A percentile compares a stretch with the other conserved stretches of the same genome.
Evolutionary conservation across 495 filamentous ascomycete species (phyloP).

Genomic region (Margaritispora aquatica): DNA sequence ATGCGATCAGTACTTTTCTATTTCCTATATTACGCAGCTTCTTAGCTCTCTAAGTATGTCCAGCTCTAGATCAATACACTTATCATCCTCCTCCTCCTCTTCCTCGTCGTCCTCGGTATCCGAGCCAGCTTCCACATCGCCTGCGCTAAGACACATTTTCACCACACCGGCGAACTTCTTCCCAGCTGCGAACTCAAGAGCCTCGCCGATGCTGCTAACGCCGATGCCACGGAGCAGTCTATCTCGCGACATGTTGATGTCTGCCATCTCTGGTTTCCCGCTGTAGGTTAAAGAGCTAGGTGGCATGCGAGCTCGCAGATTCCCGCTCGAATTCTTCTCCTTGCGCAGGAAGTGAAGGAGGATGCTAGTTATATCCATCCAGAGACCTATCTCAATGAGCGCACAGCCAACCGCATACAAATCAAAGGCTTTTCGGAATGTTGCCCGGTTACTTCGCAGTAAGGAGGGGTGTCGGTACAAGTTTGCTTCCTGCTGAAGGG

Average conservation of each 20-base stretch:
- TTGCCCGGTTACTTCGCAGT: background rate
- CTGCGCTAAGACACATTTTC: background rate
- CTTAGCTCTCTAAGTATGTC: background rate
- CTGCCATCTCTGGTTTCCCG: background rate
- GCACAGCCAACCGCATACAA: background rate
- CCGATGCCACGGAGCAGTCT: background rate
- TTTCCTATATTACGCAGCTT: background rate
- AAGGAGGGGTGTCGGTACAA: background rate
- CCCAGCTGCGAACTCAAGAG: background rate
- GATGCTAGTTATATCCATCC: background rate
- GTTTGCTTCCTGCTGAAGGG: background rate
- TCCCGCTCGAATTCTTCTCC: background rate
- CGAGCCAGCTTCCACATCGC: background rate
- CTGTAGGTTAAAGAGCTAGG: background rate
- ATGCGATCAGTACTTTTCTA: too few relatives aligned
- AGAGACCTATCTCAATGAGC: background rate
- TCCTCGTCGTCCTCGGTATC: background rate
- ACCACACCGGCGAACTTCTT: background rate
- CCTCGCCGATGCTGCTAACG: background rate
- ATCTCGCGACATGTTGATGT: background rate
- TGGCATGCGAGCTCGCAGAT: background rate
- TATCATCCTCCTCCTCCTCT: background rate
- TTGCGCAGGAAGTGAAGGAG: background rate
- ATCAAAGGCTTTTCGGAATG: background rate
- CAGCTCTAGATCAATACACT: background rate